Percentiles rank a stretch among this genome's conserved stretches.
These are phyloP conservation scores for Phytophthora idaei DNA, from an alignment of 352 stramenopile genomes.

Conservation along the genomic window DNA sequence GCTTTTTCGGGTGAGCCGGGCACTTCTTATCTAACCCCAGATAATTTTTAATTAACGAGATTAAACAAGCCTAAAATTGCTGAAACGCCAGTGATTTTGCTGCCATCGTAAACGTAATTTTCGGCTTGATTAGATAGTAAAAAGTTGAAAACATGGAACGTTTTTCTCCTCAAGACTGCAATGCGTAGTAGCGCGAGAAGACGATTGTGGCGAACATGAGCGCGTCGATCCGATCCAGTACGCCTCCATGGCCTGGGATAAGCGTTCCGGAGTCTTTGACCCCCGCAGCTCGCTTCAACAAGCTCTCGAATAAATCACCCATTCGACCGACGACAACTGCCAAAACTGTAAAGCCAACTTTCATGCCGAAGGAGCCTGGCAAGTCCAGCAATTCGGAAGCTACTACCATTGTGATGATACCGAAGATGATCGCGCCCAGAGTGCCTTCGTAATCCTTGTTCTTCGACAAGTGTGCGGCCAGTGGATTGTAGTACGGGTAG, in stretches of 20 bases:
- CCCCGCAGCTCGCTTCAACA: constrained; percentile 94
- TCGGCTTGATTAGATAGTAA: too few species aligned
- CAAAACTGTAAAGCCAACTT: constrained; percentile 84
- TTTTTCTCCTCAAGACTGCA: constrained; percentile 23
- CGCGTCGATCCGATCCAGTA: constrained; percentile 95
- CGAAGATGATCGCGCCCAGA: constrained; percentile 79
- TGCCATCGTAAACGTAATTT: too few species aligned
- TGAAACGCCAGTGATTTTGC: too few species aligned
- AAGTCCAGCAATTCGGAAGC: constrained; percentile 67
- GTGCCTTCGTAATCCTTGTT: constrained; percentile 97
- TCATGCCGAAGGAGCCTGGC: constrained; percentile 72
- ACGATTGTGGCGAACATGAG: constrained; percentile 90
- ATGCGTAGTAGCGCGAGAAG: constrained; percentile 56
- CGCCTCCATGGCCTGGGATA: constrained; percentile 94
- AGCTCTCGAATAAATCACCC: constrained; percentile 94
- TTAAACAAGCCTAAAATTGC: neutral
- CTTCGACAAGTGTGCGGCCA: constrained; percentile 90
- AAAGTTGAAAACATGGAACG: too few species aligned
- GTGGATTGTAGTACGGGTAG: constrained; percentile 76
- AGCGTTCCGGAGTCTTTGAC: constrained; percentile 95
- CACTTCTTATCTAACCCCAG: neutral
- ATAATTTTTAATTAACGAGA: too few species aligned
- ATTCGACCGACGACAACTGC: constrained; percentile 93
- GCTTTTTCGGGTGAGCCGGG: constrained; percentile 1
- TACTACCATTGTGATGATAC: constrained; percentile 83